phyloP scores from a whole-genome alignment of 129 eudicot genomes.

The Rutidosis leptorrhynchoides region DNA sequence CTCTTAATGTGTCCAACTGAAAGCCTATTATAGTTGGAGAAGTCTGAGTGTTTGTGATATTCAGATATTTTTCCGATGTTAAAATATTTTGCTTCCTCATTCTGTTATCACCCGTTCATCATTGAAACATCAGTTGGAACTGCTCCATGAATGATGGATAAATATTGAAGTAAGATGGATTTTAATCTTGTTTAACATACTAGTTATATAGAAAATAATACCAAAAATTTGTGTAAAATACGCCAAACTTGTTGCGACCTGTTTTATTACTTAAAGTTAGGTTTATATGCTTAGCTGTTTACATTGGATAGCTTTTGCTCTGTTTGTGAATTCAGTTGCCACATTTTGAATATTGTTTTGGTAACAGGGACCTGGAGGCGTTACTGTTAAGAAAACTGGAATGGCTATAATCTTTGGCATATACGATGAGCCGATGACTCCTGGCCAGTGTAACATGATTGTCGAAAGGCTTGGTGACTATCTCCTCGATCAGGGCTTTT shows the following conservation, averaged over 20 bases:
- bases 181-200: neutral
- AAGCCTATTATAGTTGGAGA: neutral
- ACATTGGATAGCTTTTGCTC: neutral
- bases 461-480: slow-evolving; percentile 94
- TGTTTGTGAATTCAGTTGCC: neutral
- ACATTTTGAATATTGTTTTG: slow-evolving; percentile 3
- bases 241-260: neutral
- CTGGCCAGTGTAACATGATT: slow-evolving; percentile 85
- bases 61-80: neutral
- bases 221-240: neutral
- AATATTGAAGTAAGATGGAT: neutral
- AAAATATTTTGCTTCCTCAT: neutral
- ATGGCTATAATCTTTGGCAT: slow-evolving; percentile 69
- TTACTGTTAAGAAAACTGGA: slow-evolving; percentile 65
- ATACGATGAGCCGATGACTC: slow-evolving; percentile 90
- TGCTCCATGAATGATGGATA: neutral
- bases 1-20: neutral
- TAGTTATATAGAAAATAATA: neutral
- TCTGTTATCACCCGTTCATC: neutral
- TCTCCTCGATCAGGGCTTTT: slow-evolving; percentile 79
- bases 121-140: neutral
- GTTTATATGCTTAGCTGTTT: neutral
- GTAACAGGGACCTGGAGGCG: slow-evolving; percentile 82
- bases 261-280: slow-evolving; percentile 4
- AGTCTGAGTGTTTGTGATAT: neutral